Percentiles rank a stretch among this genome's conserved stretches.
phyloP scores from a whole-genome alignment of 2,329 filamentous ascomycete genomes.

The Aspergillus udagawae region DNA sequence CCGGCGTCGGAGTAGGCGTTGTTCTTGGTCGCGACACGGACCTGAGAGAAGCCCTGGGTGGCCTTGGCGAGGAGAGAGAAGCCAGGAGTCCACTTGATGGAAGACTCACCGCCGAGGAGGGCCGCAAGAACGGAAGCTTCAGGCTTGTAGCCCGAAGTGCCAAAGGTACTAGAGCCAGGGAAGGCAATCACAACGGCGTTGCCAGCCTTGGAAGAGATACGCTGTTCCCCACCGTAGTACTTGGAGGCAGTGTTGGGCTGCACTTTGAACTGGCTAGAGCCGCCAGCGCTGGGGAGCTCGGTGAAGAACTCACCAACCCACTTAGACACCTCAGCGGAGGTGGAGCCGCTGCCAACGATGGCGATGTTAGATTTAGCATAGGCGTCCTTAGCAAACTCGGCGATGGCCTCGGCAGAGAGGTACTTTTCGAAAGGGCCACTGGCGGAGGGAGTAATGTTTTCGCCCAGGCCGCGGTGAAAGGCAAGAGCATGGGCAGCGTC shows the following conservation, averaged over 20 bases:
- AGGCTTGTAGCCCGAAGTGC: conserved; percentile 72
- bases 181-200: conserved; percentile 89
- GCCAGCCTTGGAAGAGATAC: conserved; percentile 69
- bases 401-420: conserved; percentile 69
- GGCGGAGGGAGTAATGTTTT: conserved; percentile 68
- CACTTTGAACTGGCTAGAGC: conserved; percentile 49
- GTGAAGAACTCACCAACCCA: conserved; percentile 95
- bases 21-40: conserved; percentile 70
- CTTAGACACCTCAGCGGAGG: conserved; percentile 70
- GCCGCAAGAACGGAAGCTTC: conserved; percentile 83
- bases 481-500: conserved; percentile 82
- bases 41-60: conserved; percentile 60
- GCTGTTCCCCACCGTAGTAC: conserved; percentile 95
- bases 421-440: conserved; percentile 73
- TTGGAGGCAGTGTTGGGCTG: conserved; percentile 65
- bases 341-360: conserved; percentile 83
- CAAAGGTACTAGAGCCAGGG: conserved; percentile 77
- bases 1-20: conserved; percentile 90
- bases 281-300: conserved; percentile 52
- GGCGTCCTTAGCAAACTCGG: conserved; percentile 70
- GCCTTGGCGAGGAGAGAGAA: conserved; percentile 88
- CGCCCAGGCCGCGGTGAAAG: conserved; percentile 90
- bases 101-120: conserved; percentile 83
- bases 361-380: conserved; percentile 91
- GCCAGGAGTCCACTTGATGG: conserved; percentile 92